phyloP scores from a whole-genome alignment of 2,329 filamentous ascomycete species.

The Cytospora piceae region DNA sequence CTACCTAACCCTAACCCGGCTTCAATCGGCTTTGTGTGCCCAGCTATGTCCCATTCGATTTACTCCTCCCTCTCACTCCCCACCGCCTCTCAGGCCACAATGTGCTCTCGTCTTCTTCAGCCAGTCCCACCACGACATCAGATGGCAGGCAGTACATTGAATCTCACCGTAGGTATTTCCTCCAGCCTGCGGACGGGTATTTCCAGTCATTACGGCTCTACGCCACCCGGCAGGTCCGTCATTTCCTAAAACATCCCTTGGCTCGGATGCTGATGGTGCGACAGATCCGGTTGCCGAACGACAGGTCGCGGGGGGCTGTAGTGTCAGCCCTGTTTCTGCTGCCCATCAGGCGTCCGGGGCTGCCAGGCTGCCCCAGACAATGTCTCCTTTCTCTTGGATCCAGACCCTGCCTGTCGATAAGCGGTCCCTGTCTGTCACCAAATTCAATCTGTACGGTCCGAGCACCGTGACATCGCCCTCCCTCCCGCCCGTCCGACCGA shows the following conservation, averaged over 20 bases:
- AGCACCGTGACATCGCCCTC: background rate
- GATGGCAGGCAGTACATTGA: background rate
- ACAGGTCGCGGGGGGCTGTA: conserved; percentile 11
- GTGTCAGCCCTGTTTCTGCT: background rate
- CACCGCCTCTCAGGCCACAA: background rate
- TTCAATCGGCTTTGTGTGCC: background rate
- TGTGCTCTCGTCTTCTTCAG: background rate
- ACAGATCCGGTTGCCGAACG: conserved; percentile 20
- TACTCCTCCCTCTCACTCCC: background rate
- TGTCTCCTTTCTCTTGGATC: background rate
- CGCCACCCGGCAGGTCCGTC: background rate
- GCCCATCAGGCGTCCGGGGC: background rate
- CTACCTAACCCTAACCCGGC: background rate
- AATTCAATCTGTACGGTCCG: background rate
- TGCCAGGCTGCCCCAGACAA: background rate
- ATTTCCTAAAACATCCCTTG: conserved; percentile 17
- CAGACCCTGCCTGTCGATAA: background rate
- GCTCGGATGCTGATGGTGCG: conserved; percentile 19
- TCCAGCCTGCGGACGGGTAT: too few relatives aligned
- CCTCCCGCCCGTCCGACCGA: background rate
- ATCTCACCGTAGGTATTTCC: background rate
- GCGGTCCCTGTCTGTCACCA: background rate
- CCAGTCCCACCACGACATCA: background rate
- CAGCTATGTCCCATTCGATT: background rate
- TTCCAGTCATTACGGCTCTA: background rate